These are phyloP conservation scores for Hortiboletus campestris DNA, from an alignment of 768 basidiomycete genomes.

Conservation along the genomic window DNA sequence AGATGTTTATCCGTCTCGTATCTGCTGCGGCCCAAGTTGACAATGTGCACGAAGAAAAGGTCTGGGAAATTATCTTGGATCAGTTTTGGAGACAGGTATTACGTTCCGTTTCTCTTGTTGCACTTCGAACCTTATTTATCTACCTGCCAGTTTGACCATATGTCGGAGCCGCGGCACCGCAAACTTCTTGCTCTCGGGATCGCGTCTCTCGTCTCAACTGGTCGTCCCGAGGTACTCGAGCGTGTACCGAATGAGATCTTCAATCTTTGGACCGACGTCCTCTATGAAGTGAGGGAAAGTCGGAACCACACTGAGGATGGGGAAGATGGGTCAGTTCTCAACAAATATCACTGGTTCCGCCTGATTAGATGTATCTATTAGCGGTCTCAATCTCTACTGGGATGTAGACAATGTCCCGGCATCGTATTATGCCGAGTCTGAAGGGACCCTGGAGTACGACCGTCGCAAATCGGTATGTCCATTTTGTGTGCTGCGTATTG, in stretches of 20 bases:
- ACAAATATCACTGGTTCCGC: background rate
- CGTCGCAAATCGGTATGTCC: conserved; percentile 66
- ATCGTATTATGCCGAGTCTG: conserved; percentile 58
- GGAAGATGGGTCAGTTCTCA: conserved; percentile 33
- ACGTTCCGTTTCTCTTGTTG: conserved; percentile 6
- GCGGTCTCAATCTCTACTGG: conserved; percentile 63
- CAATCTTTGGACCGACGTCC: conserved; percentile 86
- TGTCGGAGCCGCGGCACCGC: conserved; percentile 81
- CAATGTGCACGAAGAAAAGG: conserved; percentile 46
- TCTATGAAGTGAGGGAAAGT: conserved; percentile 82
- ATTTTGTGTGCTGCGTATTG: background rate
- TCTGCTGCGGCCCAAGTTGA: conserved; percentile 52
- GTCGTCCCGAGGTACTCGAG: conserved; percentile 66
- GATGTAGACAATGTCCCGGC: conserved; percentile 59
- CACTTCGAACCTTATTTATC: background rate
- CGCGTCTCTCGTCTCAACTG: conserved; percentile 73
- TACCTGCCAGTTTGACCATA: conserved; percentile 73
- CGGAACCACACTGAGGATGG: conserved; percentile 37
- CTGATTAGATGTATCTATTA: conserved; percentile 3
- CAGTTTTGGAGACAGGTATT: conserved; percentile 81
- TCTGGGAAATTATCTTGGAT: conserved; percentile 69
- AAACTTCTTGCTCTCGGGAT: conserved; percentile 85
- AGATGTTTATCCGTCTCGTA: conserved; percentile 71
- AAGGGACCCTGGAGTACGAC: conserved; percentile 73
- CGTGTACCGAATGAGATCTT: conserved; percentile 75